phyloP scores from a whole-genome alignment of 164 flowering plant genomes.

The Cinnamomum chago region DNA sequence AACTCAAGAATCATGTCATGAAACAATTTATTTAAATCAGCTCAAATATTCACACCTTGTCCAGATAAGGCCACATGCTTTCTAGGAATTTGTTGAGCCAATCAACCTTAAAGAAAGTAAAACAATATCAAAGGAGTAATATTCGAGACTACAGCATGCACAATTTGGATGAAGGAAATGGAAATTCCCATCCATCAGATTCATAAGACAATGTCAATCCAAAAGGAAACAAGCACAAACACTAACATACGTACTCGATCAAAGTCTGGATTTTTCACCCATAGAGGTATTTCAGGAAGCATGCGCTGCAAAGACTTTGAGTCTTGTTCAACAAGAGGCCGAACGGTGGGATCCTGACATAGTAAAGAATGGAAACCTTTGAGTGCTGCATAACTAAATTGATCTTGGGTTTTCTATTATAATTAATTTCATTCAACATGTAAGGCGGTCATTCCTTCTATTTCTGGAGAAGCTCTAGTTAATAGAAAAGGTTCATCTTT shows the following conservation, averaged over 20 bases:
- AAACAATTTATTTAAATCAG: neutral
- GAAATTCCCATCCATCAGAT: neutral
- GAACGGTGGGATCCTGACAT: slow-evolving; percentile 67
- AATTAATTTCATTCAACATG: no score
- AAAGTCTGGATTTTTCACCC: slow-evolving; percentile 96
- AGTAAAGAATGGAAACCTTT: neutral
- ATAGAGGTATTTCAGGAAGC: slow-evolving; percentile 92
- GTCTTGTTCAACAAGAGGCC: slow-evolving; percentile 87
- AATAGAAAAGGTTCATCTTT: no score
- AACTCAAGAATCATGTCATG: neutral
- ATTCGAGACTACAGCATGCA: slow-evolving; percentile 3
- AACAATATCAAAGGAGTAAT: neutral
- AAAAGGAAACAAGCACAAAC: neutral
- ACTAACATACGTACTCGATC: slow-evolving; percentile 66
- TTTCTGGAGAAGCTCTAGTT: no score
- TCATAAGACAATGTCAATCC: neutral
- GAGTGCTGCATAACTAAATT: neutral
- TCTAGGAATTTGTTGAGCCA: slow-evolving; percentile 91
- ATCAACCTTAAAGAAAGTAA: slow-evolving; percentile 56
- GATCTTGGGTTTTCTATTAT: neutral
- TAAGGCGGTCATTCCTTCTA: no score
- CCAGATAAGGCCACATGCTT: slow-evolving; percentile 93
- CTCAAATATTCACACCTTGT: slow-evolving; percentile 52
- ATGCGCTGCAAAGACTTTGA: slow-evolving; percentile 47
- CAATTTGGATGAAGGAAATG: neutral